Conservation (phyloP, 768 basidiomycete species). For the Leucogyrophana mollusca region DNA sequence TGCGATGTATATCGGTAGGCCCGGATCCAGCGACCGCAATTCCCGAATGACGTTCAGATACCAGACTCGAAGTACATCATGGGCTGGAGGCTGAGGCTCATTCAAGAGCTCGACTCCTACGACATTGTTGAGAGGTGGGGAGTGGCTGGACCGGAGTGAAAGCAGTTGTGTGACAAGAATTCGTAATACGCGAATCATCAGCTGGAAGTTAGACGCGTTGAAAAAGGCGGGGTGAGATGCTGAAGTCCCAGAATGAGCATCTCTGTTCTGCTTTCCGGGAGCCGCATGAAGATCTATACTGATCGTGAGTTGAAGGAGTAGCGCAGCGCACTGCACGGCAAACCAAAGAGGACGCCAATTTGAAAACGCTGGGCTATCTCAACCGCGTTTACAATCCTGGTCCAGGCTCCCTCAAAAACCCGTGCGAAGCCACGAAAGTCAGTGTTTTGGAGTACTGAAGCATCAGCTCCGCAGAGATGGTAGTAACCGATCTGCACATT, state of each 20-base stretch:
- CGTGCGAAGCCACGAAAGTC: constrained; percentile 54
- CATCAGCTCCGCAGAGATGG: constrained; percentile 60
- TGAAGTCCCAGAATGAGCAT: constrained; percentile 65
- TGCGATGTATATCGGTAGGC: constrained; percentile 68
- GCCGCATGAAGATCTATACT: constrained; percentile 68
- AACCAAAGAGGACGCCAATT: constrained; percentile 76
- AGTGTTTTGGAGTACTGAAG: constrained; percentile 58
- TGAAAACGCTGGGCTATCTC: constrained; percentile 51
- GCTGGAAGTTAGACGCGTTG: constrained; percentile 41
- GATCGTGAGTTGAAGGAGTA: constrained; percentile 15
- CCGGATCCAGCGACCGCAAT: constrained; percentile 48
- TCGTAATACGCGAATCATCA: constrained; percentile 48
- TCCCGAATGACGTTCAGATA: constrained; percentile 56
- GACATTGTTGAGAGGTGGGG: constrained; percentile 42
- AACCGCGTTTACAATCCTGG: constrained; percentile 57
- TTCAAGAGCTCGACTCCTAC: constrained; percentile 60
- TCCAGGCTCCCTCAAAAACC: constrained; percentile 68
- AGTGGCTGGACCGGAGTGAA: constrained; percentile 50
- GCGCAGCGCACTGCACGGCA: constrained; percentile 11
- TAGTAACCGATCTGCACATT: constrained; percentile 66
- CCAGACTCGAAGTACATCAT: constrained; percentile 56
- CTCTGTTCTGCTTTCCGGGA: constrained; percentile 72
- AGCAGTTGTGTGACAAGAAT: constrained; percentile 33
- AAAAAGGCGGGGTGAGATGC: constrained; percentile 49
- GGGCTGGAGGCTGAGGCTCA: constrained; percentile 53